These are phyloP conservation scores for Mycena leptocephala DNA, from an alignment of 768 basidiomycete species.

Conservation along the genomic window DNA sequence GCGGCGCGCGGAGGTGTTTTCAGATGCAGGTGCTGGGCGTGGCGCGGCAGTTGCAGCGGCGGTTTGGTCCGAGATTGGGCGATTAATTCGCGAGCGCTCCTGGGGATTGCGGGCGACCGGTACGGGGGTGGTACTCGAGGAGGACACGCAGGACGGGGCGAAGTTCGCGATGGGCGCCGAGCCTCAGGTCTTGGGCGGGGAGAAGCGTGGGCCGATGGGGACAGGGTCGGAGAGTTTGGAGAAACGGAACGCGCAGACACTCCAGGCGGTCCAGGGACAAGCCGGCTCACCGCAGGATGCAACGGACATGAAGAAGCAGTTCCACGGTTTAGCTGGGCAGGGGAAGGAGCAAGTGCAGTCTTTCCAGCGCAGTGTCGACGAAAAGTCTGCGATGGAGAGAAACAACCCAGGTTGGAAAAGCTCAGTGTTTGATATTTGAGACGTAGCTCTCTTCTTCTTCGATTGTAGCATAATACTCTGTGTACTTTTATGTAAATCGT, in stretches of 20 bases:
- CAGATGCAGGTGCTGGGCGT: conserved; percentile 71
- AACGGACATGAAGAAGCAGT: not conserved
- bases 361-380: conserved; percentile 62
- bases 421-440: conserved; percentile 59
- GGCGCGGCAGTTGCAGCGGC: conserved; percentile 69
- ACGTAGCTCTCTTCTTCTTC: not conserved
- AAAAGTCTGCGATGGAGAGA: conserved; percentile 58
- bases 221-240: conserved; percentile 53
- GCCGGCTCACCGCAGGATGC: not conserved
- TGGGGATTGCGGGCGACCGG: conserved; percentile 71
- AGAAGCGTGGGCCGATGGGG: conserved; percentile 78
- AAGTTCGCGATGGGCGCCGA: conserved; percentile 73
- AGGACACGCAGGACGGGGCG: conserved; percentile 36
- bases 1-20: conserved; percentile 73
- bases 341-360: conserved; percentile 54
- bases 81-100: conserved; percentile 57
- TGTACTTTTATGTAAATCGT: not conserved
- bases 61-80: conserved; percentile 79
- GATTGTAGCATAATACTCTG: not conserved
- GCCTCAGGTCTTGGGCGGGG: conserved; percentile 80
- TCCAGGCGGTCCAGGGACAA: conserved; percentile 28
- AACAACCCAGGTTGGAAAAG: conserved; percentile 64
- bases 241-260: not conserved
- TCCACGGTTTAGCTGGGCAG: conserved; percentile 44
- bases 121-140: conserved; percentile 73